phyloP scores from a whole-genome alignment of 2,329 filamentous ascomycete species.

The Nigrospora oryzae region DNA sequence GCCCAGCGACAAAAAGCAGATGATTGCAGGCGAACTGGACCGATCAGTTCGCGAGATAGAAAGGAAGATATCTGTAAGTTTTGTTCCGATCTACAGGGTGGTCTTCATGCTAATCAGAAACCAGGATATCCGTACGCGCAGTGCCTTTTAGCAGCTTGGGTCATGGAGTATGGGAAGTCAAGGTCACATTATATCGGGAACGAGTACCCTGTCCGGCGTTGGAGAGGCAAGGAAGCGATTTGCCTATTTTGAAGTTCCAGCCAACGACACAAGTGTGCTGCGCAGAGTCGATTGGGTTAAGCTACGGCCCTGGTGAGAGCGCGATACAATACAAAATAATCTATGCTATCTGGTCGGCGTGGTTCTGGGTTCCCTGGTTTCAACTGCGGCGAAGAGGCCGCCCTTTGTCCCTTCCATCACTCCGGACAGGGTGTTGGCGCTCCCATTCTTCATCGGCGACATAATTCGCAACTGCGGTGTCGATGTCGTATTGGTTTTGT shows the following conservation, averaged over 20 bases:
- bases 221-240: too few species aligned
- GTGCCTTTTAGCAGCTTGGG: constrained; percentile 39
- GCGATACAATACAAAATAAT: too few species aligned
- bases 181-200: too few species aligned
- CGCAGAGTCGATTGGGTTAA: too few species aligned
- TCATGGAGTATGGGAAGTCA: background rate
- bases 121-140: constrained; percentile 50
- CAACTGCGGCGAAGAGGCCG: too few species aligned
- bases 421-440: constrained; percentile 51
- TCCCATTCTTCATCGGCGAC: constrained; percentile 72
- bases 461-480: constrained; percentile 54
- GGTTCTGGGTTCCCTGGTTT: too few species aligned
- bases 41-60: constrained; percentile 89
- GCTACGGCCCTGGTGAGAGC: too few species aligned
- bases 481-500: constrained; percentile 58
- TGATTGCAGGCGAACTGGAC: constrained; percentile 90
- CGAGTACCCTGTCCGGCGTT: background rate
- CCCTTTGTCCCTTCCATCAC: constrained; percentile 16
- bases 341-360: too few species aligned
- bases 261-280: too few species aligned
- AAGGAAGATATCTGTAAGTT: constrained; percentile 72
- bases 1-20: constrained; percentile 81
- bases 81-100: background rate
- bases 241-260: too few species aligned
- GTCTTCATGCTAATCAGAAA: constrained; percentile 12